phyloP scores from a whole-genome alignment of 1,284 basidiomycete species.

The Boletellus deceptivus region DNA sequence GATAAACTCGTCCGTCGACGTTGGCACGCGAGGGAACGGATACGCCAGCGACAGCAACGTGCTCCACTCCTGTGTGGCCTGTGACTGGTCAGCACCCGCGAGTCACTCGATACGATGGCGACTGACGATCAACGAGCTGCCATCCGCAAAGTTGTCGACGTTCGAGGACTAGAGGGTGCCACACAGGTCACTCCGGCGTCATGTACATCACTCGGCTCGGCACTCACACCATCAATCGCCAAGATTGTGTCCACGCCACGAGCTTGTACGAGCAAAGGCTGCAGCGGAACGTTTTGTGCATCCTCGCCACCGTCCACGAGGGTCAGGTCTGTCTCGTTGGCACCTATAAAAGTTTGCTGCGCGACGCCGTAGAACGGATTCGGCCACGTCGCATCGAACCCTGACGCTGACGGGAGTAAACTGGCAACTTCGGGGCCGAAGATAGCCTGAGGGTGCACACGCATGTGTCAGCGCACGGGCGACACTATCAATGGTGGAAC shows the following conservation, averaged over 20 bases:
- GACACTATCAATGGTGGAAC: not conserved
- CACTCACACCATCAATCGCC: conserved; percentile 48
- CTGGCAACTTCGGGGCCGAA: conserved; percentile 25
- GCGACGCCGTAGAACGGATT: conserved; percentile 46
- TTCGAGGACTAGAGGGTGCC: conserved; percentile 27
- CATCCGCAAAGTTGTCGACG: conserved; percentile 37
- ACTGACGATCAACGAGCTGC: conserved; percentile 43
- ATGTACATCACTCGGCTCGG: not conserved
- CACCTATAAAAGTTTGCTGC: conserved; percentile 37
- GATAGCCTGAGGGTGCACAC: conserved; percentile 6
- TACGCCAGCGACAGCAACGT: conserved; percentile 37
- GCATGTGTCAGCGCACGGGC: not conserved
- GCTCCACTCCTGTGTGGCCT: conserved; percentile 42
- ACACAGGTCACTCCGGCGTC: not conserved
- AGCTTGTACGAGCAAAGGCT: conserved; percentile 53
- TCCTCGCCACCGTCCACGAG: conserved; percentile 45
- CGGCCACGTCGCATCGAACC: conserved; percentile 32
- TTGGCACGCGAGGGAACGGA: conserved; percentile 43
- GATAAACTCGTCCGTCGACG: conserved; percentile 29
- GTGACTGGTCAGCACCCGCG: not conserved
- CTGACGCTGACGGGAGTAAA: conserved; percentile 23
- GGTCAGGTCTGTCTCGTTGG: conserved; percentile 33
- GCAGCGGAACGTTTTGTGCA: conserved; percentile 48
- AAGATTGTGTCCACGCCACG: conserved; percentile 52
- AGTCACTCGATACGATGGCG: not conserved